Conservation (phyloP, 768 basidiomycete genomes). For the Daedalea quercina region DNA sequence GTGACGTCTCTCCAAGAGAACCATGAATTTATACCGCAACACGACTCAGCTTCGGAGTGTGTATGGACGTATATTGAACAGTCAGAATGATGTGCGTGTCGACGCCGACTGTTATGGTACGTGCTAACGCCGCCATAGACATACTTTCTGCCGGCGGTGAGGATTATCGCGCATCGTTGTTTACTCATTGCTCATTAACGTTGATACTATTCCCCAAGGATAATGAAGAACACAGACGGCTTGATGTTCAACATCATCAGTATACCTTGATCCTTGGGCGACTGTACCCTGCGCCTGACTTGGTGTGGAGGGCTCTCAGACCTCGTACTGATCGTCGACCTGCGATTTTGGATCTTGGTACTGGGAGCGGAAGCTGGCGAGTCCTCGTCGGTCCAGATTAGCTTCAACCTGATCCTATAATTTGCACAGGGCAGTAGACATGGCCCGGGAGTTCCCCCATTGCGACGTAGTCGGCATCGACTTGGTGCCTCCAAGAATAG, state of each 20-base stretch:
- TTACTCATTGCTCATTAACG: not conserved
- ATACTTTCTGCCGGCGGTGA: conserved; percentile 25
- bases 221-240: conserved; percentile 24
- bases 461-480: conserved; percentile 29
- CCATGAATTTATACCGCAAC: not conserved
- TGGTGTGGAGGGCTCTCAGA: conserved; percentile 23
- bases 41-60: conserved; percentile 18
- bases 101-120: not conserved
- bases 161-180: conserved; percentile 1
- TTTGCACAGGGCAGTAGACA: conserved; percentile 24
- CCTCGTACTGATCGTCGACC: conserved; percentile 20
- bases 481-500: conserved; percentile 23
- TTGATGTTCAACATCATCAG: conserved; percentile 26
- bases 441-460: conserved; percentile 27
- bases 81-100: conserved; percentile 23
- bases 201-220: conserved; percentile 16
- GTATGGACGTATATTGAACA: conserved; percentile 24
- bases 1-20: not conserved
- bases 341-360: conserved; percentile 24
- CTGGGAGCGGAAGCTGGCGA: conserved; percentile 29
- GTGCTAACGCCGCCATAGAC: conserved; percentile 13
- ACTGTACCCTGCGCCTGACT: conserved; percentile 20
- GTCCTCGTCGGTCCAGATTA: not conserved
- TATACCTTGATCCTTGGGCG: conserved; percentile 21
- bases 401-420: not conserved